Evolutionary conservation across 2,329 filamentous ascomycete genomes (phyloP).

Genomic region (Metarhizium rileyi): DNA sequence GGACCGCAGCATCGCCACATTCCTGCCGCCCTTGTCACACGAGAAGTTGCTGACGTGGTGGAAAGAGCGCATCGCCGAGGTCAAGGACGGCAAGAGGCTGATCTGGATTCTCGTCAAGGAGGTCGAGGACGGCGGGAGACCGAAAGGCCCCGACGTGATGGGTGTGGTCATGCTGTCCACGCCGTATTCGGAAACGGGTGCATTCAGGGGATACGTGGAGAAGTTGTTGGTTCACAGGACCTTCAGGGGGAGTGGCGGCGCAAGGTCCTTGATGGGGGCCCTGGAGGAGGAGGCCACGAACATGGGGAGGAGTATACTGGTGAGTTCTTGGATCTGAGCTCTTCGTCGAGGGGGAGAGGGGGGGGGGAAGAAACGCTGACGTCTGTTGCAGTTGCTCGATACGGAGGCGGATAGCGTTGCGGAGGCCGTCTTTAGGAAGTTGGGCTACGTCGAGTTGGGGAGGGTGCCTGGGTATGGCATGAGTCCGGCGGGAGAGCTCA

Average conservation of each 20-base stretch:
- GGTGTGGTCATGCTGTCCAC: slow-evolving; percentile 47
- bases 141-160: slow-evolving; percentile 36
- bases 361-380: no score
- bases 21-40: slow-evolving; percentile 48
- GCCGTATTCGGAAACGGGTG: slow-evolving; percentile 44
- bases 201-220: slow-evolving; percentile 45
- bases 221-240: slow-evolving; percentile 46
- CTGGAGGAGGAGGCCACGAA: slow-evolving; percentile 44
- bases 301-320: slow-evolving; percentile 41
- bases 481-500: slow-evolving; percentile 37
- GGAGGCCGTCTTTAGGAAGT: slow-evolving; percentile 41
- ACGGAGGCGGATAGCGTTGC: slow-evolving; percentile 42
- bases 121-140: slow-evolving; percentile 19
- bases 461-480: slow-evolving; percentile 44
- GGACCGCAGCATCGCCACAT: slow-evolving; percentile 46
- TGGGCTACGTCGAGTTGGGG: slow-evolving; percentile 48
- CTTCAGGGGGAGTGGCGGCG: slow-evolving; percentile 41
- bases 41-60: slow-evolving; percentile 48
- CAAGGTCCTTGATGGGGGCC: slow-evolving; percentile 38
- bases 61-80: slow-evolving; percentile 41
- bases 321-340: slow-evolving; percentile 25
- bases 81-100: slow-evolving; percentile 32
- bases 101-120: slow-evolving; percentile 44
- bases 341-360: background rate
- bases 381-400: slow-evolving; percentile 41